Percentiles rank a stretch among this genome's conserved stretches.
phyloP scores from a whole-genome alignment of 1,139 yeast genomes.

The Nakaseomyces bracarensis region DNA sequence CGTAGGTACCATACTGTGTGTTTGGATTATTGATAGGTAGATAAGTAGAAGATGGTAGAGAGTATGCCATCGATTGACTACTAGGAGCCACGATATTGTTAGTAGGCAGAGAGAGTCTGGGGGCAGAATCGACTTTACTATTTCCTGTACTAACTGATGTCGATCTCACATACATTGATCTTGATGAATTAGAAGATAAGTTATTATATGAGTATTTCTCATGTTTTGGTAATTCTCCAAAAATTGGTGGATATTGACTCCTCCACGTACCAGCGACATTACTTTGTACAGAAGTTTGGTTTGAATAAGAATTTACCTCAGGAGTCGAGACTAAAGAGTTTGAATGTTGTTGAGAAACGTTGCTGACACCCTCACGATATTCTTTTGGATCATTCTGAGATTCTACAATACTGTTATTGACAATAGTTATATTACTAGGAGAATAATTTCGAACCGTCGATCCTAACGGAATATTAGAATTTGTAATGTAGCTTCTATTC shows the following conservation, averaged over 20 bases:
- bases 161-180: background rate
- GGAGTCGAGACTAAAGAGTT: background rate
- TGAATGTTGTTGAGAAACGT: background rate
- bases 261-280: background rate
- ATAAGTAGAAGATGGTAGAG: slow-evolving; percentile 2
- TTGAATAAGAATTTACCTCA: background rate
- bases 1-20: background rate
- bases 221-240: background rate
- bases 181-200: background rate
- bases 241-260: background rate
- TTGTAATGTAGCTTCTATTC: background rate
- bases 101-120: background rate
- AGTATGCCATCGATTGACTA: slow-evolving; percentile 1
- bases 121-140: background rate
- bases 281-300: background rate
- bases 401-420: background rate
- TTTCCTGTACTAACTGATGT: background rate
- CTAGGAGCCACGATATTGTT: background rate
- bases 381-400: background rate
- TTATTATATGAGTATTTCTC: slow-evolving; percentile 1
- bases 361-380: background rate
- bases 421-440: background rate
- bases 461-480: background rate
- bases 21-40: background rate
- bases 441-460: background rate